Percentiles rank a stretch among this genome's conserved stretches.
phyloP scores from a whole-genome alignment of 108 stramenopile species.

The Chaetoceros tenuissimus region DNA sequence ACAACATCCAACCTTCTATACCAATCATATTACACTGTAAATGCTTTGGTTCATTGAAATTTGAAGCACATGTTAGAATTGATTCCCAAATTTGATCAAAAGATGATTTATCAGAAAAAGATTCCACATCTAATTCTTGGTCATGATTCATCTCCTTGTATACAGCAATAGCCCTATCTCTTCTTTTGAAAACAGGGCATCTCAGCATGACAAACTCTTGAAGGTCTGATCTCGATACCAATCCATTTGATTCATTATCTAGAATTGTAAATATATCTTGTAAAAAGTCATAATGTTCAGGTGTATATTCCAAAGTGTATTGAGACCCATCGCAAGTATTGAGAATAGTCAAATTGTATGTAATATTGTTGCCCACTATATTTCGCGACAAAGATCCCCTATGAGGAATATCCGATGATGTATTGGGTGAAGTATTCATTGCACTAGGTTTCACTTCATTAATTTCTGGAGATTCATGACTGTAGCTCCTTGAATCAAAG shows the following conservation, averaged over 20 bases:
- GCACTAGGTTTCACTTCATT: too few species aligned
- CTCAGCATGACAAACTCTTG: conserved; percentile 65
- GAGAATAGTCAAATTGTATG: conserved; percentile 20
- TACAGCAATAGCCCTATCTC: conserved; percentile 57
- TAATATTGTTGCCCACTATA: conserved; percentile 14
- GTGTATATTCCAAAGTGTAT: conserved; percentile 46
- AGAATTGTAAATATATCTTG: conserved; percentile 62
- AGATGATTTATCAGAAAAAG: conserved; percentile 8
- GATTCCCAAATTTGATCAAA: conserved; percentile 78
- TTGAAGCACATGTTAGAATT: conserved; percentile 37
- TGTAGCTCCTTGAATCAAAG: too few species aligned
- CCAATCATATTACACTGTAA: conserved; percentile 28
- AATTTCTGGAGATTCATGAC: too few species aligned
- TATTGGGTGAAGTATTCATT: too few species aligned
- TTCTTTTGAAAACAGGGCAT: conserved; percentile 72
- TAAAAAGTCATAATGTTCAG: conserved; percentile 64
- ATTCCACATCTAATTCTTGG: conserved; percentile 1
- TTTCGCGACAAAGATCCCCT: conserved; percentile 36
- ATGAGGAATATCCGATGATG: too few species aligned
- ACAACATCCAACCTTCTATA: conserved; percentile 78
- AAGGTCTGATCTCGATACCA: conserved; percentile 44
- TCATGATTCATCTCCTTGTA: background rate
- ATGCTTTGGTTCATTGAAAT: conserved; percentile 1
- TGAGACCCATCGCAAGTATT: conserved; percentile 10
- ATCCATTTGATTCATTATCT: conserved; percentile 66